These are phyloP conservation scores for Magnusiomyces sp. DNA, from an alignment of 1,139 yeast genomes.

Conservation along the genomic window DNA sequence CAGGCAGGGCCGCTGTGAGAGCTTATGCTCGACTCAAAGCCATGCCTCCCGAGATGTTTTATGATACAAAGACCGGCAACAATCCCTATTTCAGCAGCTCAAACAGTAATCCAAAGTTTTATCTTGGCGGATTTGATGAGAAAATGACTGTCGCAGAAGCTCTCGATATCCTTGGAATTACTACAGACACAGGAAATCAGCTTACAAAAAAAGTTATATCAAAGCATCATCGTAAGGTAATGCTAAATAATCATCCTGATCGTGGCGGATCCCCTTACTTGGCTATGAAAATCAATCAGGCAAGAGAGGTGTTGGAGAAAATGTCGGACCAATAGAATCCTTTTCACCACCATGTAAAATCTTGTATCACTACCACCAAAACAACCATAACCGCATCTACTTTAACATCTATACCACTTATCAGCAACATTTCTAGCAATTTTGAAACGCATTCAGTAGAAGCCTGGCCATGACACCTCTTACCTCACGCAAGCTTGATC, in stretches of 20 bases:
- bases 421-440: no score
- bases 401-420: no score
- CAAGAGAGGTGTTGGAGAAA: conserved; percentile 52
- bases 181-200: conserved; percentile 15
- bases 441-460: no score
- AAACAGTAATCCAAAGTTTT: conserved; percentile 9
- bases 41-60: conserved; percentile 30
- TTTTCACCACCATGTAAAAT: no score
- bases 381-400: no score
- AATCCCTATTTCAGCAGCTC: conserved; percentile 17
- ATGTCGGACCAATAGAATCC: no score
- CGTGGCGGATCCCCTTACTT: conserved; percentile 63
- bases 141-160: conserved; percentile 33
- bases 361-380: no score
- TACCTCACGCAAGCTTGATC: conserved; percentile 32
- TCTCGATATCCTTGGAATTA: conserved; percentile 28
- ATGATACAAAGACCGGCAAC: conserved; percentile 1
- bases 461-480: no score
- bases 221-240: conserved; percentile 50
- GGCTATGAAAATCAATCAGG: conserved; percentile 69
- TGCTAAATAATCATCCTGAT: conserved; percentile 72
- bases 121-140: conserved; percentile 31
- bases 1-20: conserved; percentile 30
- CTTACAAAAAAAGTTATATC: conserved; percentile 35
- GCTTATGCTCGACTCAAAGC: conserved; percentile 26